Percentiles rank a stretch among this genome's conserved stretches.
Evolutionary conservation across 2,329 filamentous ascomycete genomes (phyloP).

Genomic region (Talaromyces atroroseus): DNA sequence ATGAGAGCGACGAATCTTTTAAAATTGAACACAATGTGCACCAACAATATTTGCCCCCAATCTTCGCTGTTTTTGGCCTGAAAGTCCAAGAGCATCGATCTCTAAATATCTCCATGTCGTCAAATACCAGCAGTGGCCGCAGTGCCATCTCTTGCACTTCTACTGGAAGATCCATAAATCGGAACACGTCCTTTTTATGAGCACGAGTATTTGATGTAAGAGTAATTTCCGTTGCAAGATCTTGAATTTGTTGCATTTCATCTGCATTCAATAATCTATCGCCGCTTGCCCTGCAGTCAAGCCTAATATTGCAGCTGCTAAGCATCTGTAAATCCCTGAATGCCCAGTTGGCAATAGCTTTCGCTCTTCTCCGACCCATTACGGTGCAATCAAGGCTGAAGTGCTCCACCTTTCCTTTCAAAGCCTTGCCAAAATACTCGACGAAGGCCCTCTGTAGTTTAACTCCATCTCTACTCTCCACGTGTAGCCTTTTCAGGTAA

Average conservation of each 20-base stretch:
- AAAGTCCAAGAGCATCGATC: neutral
- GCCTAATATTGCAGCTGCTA: neutral
- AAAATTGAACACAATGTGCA: neutral
- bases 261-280: no score
- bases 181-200: slow-evolving; percentile 13
- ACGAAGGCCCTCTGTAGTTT: slow-evolving; percentile 16
- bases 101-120: slow-evolving; percentile 15
- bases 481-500: neutral
- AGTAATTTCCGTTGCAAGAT: neutral
- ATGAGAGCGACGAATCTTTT: neutral
- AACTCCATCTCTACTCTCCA: neutral
- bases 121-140: slow-evolving; percentile 16
- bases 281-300: neutral
- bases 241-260: neutral
- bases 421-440: slow-evolving; percentile 5
- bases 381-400: slow-evolving; percentile 23
- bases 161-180: slow-evolving; percentile 21
- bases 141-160: slow-evolving; percentile 25
- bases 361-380: slow-evolving; percentile 17
- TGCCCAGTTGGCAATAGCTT: slow-evolving; percentile 3
- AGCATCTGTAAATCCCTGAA: slow-evolving; percentile 10
- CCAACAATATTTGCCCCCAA: neutral
- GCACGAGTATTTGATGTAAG: neutral
- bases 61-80: neutral
- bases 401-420: slow-evolving; percentile 16